These are phyloP conservation scores for Yamadazyma kanchanaburiensis DNA, from an alignment of 1,139 yeast genomes.

Conservation along the genomic window DNA sequence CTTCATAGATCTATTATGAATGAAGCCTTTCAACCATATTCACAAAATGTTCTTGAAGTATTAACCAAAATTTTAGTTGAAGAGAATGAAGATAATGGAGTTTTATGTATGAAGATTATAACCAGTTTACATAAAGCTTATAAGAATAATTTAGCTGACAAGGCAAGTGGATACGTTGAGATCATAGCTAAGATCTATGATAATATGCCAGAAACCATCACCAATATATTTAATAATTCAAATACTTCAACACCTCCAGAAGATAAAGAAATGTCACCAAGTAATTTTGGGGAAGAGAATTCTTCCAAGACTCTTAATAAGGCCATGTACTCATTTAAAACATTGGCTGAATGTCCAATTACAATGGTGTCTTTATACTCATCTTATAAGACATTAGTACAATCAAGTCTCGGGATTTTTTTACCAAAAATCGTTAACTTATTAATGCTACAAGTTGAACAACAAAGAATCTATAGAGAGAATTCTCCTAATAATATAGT, in stretches of 20 bases:
- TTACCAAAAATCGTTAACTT: constrained; percentile 80
- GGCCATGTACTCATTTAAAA: constrained; percentile 81
- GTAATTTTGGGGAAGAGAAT: constrained; percentile 35
- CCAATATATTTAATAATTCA: constrained; percentile 46
- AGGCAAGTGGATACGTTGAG: constrained; percentile 77
- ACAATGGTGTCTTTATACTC: constrained; percentile 91
- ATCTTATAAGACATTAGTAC: constrained; percentile 75
- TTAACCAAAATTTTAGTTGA: constrained; percentile 57
- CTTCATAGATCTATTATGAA: constrained; percentile 80
- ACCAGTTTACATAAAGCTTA: constrained; percentile 88
- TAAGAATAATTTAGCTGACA: constrained; percentile 63
- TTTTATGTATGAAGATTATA: constrained; percentile 82
- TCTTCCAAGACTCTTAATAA: constrained; percentile 42
- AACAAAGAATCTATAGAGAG: constrained; percentile 41
- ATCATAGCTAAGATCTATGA: constrained; percentile 75
- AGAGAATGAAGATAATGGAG: constrained; percentile 96
- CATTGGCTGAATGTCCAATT: constrained; percentile 94
- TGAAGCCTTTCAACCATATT: constrained; percentile 75
- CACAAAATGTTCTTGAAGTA: constrained; percentile 57
- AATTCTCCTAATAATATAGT: constrained; percentile 60
- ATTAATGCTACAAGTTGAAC: constrained; percentile 68
- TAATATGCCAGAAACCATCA: constrained; percentile 75
- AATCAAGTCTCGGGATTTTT: constrained; percentile 68
- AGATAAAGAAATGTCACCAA: constrained; percentile 29
- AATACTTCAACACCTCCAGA: constrained; percentile 34